These are phyloP conservation scores for Trametes villosa DNA, from an alignment of 768 basidiomycete genomes.

Conservation along the genomic window DNA sequence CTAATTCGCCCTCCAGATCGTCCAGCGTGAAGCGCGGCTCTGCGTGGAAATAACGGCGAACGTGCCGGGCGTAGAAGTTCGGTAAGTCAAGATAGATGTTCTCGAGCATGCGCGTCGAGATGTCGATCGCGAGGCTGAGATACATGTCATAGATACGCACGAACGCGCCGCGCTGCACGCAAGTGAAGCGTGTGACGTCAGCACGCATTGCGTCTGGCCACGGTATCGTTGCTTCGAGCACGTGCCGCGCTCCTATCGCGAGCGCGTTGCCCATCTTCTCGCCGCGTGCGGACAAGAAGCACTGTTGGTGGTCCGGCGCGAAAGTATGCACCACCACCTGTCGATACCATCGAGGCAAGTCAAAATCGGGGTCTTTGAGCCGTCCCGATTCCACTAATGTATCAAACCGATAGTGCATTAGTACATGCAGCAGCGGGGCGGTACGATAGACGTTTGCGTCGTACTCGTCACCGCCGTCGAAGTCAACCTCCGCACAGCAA, in stretches of 20 bases:
- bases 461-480: background rate
- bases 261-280: slow-evolving; percentile 5
- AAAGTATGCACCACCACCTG: background rate
- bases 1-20: slow-evolving; percentile 6
- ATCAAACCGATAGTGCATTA: slow-evolving; percentile 2
- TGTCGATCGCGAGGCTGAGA: background rate
- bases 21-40: background rate
- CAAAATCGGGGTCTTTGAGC: background rate
- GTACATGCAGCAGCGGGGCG: background rate
- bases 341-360: background rate
- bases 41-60: background rate
- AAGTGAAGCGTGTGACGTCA: background rate
- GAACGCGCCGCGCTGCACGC: background rate
- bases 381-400: background rate
- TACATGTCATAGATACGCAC: slow-evolving; percentile 4
- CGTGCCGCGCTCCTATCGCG: background rate
- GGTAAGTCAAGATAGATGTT: slow-evolving; percentile 10
- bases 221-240: background rate
- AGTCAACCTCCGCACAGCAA: background rate
- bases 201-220: background rate
- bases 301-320: background rate
- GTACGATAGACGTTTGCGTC: background rate
- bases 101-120: background rate
- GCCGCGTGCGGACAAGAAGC: background rate
- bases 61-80: background rate